A percentile compares a stretch with the other conserved stretches of the same genome.
These are phyloP conservation scores for Irpex sp. DNA, from an alignment of 1,284 basidiomycete genomes.

Conservation along the genomic window DNA sequence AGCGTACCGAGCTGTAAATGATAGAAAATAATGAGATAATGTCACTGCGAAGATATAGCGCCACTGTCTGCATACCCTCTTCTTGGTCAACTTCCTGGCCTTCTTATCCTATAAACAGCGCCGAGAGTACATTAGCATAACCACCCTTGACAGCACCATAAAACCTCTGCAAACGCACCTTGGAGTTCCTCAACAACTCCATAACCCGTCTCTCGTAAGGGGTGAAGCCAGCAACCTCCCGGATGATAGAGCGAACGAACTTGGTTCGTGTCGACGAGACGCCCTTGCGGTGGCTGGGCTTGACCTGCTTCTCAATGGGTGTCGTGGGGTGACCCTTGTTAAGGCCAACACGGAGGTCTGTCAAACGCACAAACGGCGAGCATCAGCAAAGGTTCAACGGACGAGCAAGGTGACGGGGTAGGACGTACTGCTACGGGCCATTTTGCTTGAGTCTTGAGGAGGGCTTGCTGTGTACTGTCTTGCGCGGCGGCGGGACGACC, in stretches of 20 bases:
- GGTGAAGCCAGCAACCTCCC: conserved; percentile 97
- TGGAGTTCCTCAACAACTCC: conserved; percentile 99
- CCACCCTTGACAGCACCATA: background rate
- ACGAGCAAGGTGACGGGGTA: conserved; percentile 1
- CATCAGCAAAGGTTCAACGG: conserved; percentile 6
- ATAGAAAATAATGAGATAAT: conserved; percentile 3
- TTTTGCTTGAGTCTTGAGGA: conserved; percentile 62
- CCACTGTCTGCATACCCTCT: conserved; percentile 65
- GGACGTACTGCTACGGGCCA: conserved; percentile 67
- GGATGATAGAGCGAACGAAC: conserved; percentile 88
- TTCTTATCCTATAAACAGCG: conserved; percentile 79
- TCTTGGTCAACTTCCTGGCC: conserved; percentile 97
- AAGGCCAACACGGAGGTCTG: conserved; percentile 88
- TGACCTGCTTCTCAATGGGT: conserved; percentile 72
- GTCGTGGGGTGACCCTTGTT: conserved; percentile 96
- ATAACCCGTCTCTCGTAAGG: conserved; percentile 98
- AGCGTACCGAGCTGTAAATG: conserved; percentile 82
- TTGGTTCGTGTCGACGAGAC: conserved; percentile 80
- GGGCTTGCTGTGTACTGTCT: conserved; percentile 31
- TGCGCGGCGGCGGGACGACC: conserved; percentile 15
- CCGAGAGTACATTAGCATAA: background rate
- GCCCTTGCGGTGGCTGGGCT: conserved; percentile 94
- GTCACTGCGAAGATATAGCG: background rate
- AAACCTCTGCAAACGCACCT: conserved; percentile 51
- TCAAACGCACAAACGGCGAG: conserved; percentile 1